phyloP scores from a whole-genome alignment of 1,284 basidiomycete species.

The Tetrapyrgos nigripes region DNA sequence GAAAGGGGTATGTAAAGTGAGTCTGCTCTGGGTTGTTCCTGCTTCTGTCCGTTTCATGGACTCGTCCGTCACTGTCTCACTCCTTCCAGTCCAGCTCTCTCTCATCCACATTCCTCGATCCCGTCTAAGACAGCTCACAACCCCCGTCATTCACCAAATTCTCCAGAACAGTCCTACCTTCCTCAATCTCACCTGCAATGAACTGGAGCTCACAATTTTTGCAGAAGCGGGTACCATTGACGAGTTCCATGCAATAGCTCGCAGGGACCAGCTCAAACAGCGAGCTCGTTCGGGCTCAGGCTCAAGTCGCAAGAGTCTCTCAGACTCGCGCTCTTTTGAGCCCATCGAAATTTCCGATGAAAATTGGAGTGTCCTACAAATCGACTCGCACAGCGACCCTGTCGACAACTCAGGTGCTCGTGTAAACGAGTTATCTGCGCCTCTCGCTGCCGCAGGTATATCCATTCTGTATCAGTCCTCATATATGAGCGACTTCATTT shows the following conservation, averaged over 20 bases:
- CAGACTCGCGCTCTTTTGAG: constrained; percentile 36
- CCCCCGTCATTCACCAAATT: constrained; percentile 71
- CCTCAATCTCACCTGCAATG: constrained; percentile 77
- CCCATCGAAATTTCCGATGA: constrained; percentile 74
- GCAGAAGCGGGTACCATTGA: constrained; percentile 63
- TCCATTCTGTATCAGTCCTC: constrained; percentile 87
- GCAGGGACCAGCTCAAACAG: constrained; percentile 57
- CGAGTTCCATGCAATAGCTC: constrained; percentile 68
- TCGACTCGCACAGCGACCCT: constrained; percentile 74
- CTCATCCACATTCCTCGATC: constrained; percentile 75
- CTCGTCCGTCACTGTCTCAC: constrained; percentile 60
- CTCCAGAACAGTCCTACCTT: constrained; percentile 70
- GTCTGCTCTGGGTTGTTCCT: background rate
- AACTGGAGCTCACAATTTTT: constrained; percentile 76
- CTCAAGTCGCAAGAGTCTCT: constrained; percentile 35
- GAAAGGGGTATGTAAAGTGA: background rate
- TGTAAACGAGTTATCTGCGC: constrained; percentile 80
- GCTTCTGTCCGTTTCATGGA: background rate
- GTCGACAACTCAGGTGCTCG: constrained; percentile 75
- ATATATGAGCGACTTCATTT: constrained; percentile 86
- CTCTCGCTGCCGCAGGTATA: constrained; percentile 80
- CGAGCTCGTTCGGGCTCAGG: constrained; percentile 46
- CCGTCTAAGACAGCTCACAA: constrained; percentile 62
- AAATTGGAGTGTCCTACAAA: constrained; percentile 77
- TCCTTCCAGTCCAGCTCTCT: constrained; percentile 72